Conservation (phyloP, 495 filamentous ascomycete species). For the Pseudotulostoma volvatum region DNA sequence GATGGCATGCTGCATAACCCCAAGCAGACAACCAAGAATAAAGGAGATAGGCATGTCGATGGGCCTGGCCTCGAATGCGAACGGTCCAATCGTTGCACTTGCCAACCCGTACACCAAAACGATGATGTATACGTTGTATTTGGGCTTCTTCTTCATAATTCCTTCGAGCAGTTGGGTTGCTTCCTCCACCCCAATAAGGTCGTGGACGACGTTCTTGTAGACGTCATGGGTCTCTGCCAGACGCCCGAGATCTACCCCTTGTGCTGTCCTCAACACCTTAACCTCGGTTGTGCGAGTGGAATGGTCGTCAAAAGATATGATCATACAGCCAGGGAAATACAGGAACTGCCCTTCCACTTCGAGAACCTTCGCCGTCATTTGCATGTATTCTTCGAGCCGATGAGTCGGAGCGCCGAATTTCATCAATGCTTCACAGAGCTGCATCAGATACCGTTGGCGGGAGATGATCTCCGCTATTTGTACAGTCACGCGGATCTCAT, state of each 20-base stretch:
- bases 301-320: conserved; percentile 80
- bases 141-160: conserved; percentile 35
- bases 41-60: conserved; percentile 81
- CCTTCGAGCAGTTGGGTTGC: conserved; percentile 50
- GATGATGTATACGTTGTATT: conserved; percentile 45
- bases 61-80: conserved; percentile 65
- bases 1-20: conserved; percentile 60
- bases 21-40: conserved; percentile 64
- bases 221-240: conserved; percentile 69
- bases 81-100: conserved; percentile 60
- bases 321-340: conserved; percentile 85
- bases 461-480: conserved; percentile 66
- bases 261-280: conserved; percentile 56
- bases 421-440: conserved; percentile 79
- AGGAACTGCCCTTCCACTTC: conserved; percentile 79
- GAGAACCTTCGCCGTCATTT: conserved; percentile 69
- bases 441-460: conserved; percentile 69
- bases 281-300: conserved; percentile 79
- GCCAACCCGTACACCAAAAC: conserved; percentile 69
- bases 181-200: conserved; percentile 60
- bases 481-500: conserved; percentile 61
- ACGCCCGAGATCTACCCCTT: conserved; percentile 69
- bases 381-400: conserved; percentile 67
- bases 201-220: conserved; percentile 87
- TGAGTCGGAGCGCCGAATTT: conserved; percentile 60